Conservation (phyloP, 2,329 filamentous ascomycete species). For the Arthrobotrys conoides region DNA sequence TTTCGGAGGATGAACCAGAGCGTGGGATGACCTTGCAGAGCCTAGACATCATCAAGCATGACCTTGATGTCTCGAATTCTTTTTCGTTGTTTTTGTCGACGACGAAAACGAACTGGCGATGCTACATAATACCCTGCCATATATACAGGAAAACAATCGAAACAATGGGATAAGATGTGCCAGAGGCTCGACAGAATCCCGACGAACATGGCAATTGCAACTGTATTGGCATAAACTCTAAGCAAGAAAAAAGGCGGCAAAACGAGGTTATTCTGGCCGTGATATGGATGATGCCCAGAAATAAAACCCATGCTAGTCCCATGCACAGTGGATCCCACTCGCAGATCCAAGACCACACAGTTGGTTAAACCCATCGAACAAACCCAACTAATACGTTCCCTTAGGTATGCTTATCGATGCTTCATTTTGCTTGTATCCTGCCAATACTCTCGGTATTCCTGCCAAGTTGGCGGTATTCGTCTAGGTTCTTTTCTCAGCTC, state of each 20-base stretch:
- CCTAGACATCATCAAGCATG: constrained; percentile 43
- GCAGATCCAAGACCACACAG: constrained; percentile 45
- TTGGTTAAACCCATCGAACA: constrained; percentile 36
- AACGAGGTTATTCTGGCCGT: constrained; percentile 43
- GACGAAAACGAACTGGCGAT: constrained; percentile 17
- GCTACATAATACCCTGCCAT: background rate
- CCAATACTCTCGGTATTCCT: constrained; percentile 37
- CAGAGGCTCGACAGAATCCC: constrained; percentile 1
- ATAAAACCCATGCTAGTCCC: constrained; percentile 41
- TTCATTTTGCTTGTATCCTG: constrained; percentile 54
- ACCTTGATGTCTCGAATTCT: background rate
- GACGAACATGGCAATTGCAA: background rate
- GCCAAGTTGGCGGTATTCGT: constrained; percentile 38
- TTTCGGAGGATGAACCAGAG: constrained; percentile 49
- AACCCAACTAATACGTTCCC: constrained; percentile 18
- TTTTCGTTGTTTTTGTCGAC: constrained; percentile 26
- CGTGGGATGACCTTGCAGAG: constrained; percentile 44
- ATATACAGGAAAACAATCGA: background rate
- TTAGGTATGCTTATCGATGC: constrained; percentile 46
- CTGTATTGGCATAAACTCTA: background rate
- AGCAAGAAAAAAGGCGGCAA: constrained; percentile 34
- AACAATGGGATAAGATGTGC: constrained; percentile 13
- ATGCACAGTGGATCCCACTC: constrained; percentile 38
- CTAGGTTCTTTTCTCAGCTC: constrained; percentile 27
- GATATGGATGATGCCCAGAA: constrained; percentile 49